Base-by-base conservation (phyloP, 1,139 yeast species). In the Lodderomyces pseudojiufengensis region DNA sequence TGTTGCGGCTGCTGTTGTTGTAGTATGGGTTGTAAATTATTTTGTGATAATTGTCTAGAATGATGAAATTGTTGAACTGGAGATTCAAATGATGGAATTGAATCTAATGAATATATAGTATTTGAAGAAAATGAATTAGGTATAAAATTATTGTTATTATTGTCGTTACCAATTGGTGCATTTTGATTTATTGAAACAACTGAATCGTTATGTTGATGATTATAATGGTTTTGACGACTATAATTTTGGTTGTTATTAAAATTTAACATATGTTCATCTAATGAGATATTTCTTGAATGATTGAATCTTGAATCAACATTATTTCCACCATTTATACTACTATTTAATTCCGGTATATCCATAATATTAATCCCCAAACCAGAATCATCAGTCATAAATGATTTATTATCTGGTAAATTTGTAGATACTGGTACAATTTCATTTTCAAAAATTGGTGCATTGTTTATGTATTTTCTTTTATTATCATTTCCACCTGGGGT, bases 51-150 rank as follows among this genome's bases (percentile, higher is more conserved):
- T 7, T 18, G 20, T 18, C n/a, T n/a, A n/a, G n/a, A n/a, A n/a
- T n/a, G n/a, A 28, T 41, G 48, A n/a, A 37, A 38, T 23, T 41
- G 37, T 31, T 38, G 41, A 25, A 31, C 7, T 14, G 42, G 34
- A 7, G 63, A 56, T 41, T 61, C 52, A 35, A 67, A 55, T 37
- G 62, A 59, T 10, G 73, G 75, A 24, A 60, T 52, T 9, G 73
- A 68, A 32, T 70, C 76, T 36, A 54, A 47, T 16, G 77, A 70
- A 13, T 72, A 65, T 6, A 72, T 50, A 2, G 76, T 69, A 33
- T 70, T 65, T 32, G 54, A 57, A 9, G 73, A 63, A 29, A 31
- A 39, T 40, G 42, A 47, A 29, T 49, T 56, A 20, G 64, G 59
- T 31, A 39, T 59, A 18, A 18, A 7, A 22, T 8, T 22, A 3